Percentiles rank a stretch among this genome's conserved stretches.
These are phyloP conservation scores for Stachybotrys chartarum DNA, from an alignment of 2,329 filamentous ascomycete species.

Conservation along the genomic window DNA sequence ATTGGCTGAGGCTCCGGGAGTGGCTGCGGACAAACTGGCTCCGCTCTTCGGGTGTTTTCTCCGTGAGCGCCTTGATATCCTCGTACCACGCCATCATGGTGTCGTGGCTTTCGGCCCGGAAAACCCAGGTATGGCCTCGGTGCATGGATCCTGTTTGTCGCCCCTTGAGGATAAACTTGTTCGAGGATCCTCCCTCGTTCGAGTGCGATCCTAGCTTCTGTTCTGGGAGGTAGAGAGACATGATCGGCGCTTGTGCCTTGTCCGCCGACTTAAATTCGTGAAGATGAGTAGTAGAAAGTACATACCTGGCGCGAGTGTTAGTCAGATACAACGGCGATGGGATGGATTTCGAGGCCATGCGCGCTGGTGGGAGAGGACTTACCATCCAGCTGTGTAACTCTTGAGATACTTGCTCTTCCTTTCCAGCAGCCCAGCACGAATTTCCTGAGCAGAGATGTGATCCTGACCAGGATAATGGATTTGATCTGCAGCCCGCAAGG, in stretches of 20 bases:
- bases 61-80: constrained; percentile 83
- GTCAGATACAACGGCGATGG: neutral
- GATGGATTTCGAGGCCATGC: neutral
- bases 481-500: constrained; percentile 69
- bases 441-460: constrained; percentile 73
- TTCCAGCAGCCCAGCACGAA: constrained; percentile 85
- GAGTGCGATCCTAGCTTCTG: constrained; percentile 95
- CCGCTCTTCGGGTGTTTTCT: constrained; percentile 81
- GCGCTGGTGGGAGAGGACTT: constrained; percentile 24
- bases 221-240: constrained; percentile 92
- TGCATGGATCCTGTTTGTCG: constrained; percentile 91
- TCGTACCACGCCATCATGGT: constrained; percentile 98
- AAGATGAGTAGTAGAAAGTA: constrained; percentile 89
- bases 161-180: constrained; percentile 97
- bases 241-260: constrained; percentile 82
- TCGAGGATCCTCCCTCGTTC: constrained; percentile 71
- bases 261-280: constrained; percentile 99
- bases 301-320: constrained; percentile 57
- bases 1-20: constrained; percentile 67
- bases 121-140: constrained; percentile 68
- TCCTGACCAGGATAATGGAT: constrained; percentile 90
- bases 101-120: constrained; percentile 68
- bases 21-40: constrained; percentile 81
- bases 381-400: constrained; percentile 95
- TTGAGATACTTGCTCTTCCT: constrained; percentile 98